phyloP scores from a whole-genome alignment of 176 grass and related monocot genomes.

The Eragrostis curvula region DNA sequence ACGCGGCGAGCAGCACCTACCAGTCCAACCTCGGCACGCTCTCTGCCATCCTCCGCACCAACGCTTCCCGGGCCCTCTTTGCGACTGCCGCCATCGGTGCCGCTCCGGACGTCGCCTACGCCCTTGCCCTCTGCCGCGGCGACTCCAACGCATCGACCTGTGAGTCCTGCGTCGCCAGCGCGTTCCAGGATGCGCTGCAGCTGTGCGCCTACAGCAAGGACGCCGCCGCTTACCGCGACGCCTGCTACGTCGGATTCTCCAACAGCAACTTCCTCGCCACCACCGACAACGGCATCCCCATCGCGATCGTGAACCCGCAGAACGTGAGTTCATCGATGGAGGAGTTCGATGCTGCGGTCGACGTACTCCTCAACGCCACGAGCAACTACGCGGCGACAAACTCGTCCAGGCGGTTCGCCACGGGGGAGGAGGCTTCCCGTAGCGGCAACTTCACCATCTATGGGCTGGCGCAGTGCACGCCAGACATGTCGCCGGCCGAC shows the following conservation, averaged over 20 bases:
- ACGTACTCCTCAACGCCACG: constrained; percentile 38
- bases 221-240: constrained; percentile 28
- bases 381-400: constrained; percentile 33
- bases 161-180: constrained; percentile 29
- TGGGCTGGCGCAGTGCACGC: constrained; percentile 58
- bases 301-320: accelerated
- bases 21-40: constrained; percentile 48
- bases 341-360: constrained; percentile 31
- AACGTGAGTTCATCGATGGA: constrained; percentile 23
- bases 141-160: constrained; percentile 42
- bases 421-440: constrained; percentile 32
- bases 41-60: constrained; percentile 39
- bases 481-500: constrained; percentile 36
- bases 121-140: constrained; percentile 51
- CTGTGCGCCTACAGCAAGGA: constrained; percentile 15
- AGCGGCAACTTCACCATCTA: constrained; percentile 33
- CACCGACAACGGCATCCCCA: neutral
- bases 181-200: constrained; percentile 12
- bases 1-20: constrained; percentile 28
- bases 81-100: neutral
- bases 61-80: constrained; percentile 33
- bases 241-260: constrained; percentile 43
- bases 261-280: constrained; percentile 25
- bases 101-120: constrained; percentile 33
- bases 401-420: constrained; percentile 46